Evolutionary conservation across 768 basidiomycete genomes (phyloP), one percentile per base, ranked within the genome.

Genomic region (Boletus sp.): DNA sequence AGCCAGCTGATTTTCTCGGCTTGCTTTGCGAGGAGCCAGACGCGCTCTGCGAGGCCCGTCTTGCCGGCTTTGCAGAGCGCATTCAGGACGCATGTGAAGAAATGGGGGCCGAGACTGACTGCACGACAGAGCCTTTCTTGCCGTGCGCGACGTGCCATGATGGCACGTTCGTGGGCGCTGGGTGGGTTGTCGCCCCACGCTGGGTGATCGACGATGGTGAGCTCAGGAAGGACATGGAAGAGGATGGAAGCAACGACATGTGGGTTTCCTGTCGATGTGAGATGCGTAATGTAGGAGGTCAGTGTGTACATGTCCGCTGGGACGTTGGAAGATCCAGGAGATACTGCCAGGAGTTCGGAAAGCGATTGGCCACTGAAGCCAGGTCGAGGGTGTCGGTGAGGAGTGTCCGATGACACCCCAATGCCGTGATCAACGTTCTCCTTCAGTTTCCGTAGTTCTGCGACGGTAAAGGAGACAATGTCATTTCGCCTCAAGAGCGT

Each of bases 21-120:
- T 56, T 78, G 72, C 61, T 79, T 78, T 9, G 83, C 87, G 20
- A 86, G 74, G 14, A 76, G 60, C 83, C 87, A 92, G 2, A 92
- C 77, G 17, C 82, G 79, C 64, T 87, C 84, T 0, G 85, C 82
- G 4, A 84, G 69, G 0, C 80, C 80, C 0, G 78, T 78, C 58
- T 73, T 74, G 1, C 85, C 82, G 0, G 78, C 73, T 61, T 87
- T 87, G 55, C 73, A 67, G 41, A 92, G 71, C 0, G 84, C 85
- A 56, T 84, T 81, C 33, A 94, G 68, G 10, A 91, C 69, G 3
- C 76, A 69, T 1, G 82, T 75, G 61, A 89, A 83, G 57, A 87
- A 76, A 54, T 78, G 67, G 0, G 90, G 87, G 0, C 89, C 90
- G 24, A 81, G 78, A 4, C 41, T 49, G 10, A 81, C 74, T 2